Evolutionary conservation across 2,329 filamentous ascomycete genomes (phyloP).

Genomic region (Xylariaceae sp.): DNA sequence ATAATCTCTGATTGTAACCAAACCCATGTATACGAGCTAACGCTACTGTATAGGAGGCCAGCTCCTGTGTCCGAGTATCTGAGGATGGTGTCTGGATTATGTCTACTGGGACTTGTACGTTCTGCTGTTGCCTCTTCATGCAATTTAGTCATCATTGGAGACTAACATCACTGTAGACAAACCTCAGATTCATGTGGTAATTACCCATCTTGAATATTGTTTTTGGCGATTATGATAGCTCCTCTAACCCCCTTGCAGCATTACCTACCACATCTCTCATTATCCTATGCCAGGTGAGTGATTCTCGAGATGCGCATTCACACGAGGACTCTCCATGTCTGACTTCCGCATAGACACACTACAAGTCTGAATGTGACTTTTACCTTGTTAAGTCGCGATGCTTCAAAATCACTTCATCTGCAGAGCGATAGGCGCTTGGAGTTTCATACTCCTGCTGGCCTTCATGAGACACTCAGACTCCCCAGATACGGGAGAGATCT

Average conservation of each 20-base stretch:
- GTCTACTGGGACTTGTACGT: conserved; percentile 70
- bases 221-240: not conserved
- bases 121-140: conserved; percentile 30
- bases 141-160: not conserved
- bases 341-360: conserved; percentile 60
- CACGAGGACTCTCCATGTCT: no score
- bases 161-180: conserved; percentile 31
- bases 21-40: not conserved
- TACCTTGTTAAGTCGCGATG: conserved; percentile 81
- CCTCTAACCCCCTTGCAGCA: conserved; percentile 42
- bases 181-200: conserved; percentile 76
- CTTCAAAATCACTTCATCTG: conserved; percentile 89
- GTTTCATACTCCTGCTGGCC: conserved; percentile 67
- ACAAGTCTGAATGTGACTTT: conserved; percentile 90
- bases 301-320: no score
- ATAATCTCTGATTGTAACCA: not conserved
- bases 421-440: conserved; percentile 89
- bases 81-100: conserved; percentile 97
- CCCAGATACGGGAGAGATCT: conserved; percentile 90
- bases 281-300: conserved; percentile 68
- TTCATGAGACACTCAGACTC: conserved; percentile 84
- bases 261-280: conserved; percentile 83
- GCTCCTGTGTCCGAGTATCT: conserved; percentile 76
- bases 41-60: conserved; percentile 58
- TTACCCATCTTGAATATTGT: not conserved